These are phyloP conservation scores for Penicillium sp. DNA, from an alignment of 2,329 filamentous ascomycete genomes.

Conservation along the genomic window DNA sequence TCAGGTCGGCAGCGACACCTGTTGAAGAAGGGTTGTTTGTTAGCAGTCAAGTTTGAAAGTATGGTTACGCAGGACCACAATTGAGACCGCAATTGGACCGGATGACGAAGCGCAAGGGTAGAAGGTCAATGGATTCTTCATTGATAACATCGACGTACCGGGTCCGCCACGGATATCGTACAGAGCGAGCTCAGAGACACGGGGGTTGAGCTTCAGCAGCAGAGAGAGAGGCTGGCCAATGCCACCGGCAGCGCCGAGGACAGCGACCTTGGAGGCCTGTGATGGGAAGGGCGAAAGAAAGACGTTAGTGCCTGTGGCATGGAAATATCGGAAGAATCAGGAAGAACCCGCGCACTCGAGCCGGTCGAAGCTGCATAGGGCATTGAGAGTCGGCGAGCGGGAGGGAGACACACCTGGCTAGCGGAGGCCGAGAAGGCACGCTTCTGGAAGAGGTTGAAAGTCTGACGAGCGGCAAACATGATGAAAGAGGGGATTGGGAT, in stretches of 20 bases:
- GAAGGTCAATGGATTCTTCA: neutral
- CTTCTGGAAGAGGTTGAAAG: slow-evolving; percentile 57
- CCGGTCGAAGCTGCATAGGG: slow-evolving; percentile 3
- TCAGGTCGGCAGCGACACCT: slow-evolving; percentile 98
- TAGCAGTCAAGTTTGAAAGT: neutral
- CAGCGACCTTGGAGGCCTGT: slow-evolving; percentile 93
- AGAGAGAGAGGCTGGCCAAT: slow-evolving; percentile 98
- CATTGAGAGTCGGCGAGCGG: slow-evolving; percentile 1
- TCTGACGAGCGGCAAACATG: slow-evolving; percentile 67
- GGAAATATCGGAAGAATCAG: slow-evolving; percentile 1
- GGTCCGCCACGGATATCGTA: slow-evolving; percentile 96
- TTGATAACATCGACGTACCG: slow-evolving; percentile 53
- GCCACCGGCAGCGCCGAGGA: slow-evolving; percentile 93
- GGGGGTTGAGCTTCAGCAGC: slow-evolving; percentile 96
- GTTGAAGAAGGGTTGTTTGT: slow-evolving; percentile 6
- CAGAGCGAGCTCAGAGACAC: slow-evolving; percentile 86
- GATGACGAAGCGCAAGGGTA: neutral
- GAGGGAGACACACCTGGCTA: slow-evolving; percentile 56
- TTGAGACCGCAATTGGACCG: neutral
- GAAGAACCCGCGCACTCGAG: neutral
- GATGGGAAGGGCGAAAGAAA: neutral
- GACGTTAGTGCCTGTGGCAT: slow-evolving; percentile 10
- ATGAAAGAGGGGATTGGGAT: slow-evolving; percentile 27
- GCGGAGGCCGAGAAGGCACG: slow-evolving; percentile 77
- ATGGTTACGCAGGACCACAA: neutral